Percentiles rank a stretch among this genome's conserved stretches.
Conservation (phyloP, 2,329 filamentous ascomycete species). For the Phaeosphaeria sp. region DNA sequence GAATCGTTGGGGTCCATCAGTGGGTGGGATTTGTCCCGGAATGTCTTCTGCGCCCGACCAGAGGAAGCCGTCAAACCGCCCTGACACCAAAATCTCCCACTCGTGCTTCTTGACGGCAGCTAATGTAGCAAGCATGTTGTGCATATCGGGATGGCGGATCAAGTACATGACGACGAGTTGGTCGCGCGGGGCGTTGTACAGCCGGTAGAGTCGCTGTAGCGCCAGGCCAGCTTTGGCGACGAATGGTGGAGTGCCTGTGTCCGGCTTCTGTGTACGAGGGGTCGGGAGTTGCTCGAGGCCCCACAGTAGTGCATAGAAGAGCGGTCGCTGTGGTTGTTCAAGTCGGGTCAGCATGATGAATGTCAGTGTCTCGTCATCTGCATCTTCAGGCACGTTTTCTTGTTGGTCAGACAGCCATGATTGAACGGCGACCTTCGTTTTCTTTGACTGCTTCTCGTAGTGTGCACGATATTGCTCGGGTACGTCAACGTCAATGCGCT, state of each 20-base stretch:
- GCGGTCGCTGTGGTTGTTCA: conserved; percentile 73
- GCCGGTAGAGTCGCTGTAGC: conserved; percentile 83
- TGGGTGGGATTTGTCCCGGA: conserved; percentile 50
- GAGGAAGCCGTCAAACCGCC: conserved; percentile 92
- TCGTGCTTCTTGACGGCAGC: conserved; percentile 89
- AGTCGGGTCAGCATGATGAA: conserved; percentile 94
- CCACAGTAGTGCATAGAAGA: conserved; percentile 81
- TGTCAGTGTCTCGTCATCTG: conserved; percentile 90
- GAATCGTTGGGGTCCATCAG: conserved; percentile 46
- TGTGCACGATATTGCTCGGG: conserved; percentile 92
- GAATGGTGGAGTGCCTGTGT: conserved; percentile 69
- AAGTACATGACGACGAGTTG: conserved; percentile 87
- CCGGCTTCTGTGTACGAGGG: conserved; percentile 72
- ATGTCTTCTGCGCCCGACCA: conserved; percentile 84
- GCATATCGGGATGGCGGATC: conserved; percentile 79
- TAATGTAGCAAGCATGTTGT: conserved; percentile 85
- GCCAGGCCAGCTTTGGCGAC: conserved; percentile 77
- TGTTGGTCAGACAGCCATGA: conserved; percentile 85
- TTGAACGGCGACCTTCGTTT: conserved; percentile 89
- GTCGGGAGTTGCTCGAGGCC: conserved; percentile 60
- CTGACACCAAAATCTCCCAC: conserved; percentile 94
- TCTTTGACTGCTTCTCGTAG: conserved; percentile 89
- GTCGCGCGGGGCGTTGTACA: conserved; percentile 76
- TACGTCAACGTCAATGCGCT: conserved; percentile 89
- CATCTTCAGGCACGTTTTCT: conserved; percentile 80